Conservation (phyloP, 1,284 basidiomycete genomes). For the Coniferiporia weirii region DNA sequence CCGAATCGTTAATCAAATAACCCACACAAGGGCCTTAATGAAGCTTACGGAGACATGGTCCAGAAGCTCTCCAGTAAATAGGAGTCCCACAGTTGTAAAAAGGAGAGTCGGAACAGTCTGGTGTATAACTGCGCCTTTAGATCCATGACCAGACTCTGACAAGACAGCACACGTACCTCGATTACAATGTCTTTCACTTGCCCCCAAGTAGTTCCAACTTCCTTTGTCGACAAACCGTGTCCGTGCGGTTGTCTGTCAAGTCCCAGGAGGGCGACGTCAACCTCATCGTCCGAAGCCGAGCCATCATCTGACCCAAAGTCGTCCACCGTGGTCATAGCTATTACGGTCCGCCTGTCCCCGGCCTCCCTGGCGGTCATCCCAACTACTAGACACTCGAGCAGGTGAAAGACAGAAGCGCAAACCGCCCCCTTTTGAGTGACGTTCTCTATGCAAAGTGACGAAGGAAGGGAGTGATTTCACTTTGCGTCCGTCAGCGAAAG, state of each 20-base stretch:
- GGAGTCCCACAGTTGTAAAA: conserved; percentile 64
- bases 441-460: conserved; percentile 9
- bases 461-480: not conserved
- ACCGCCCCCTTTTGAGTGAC: conserved; percentile 2
- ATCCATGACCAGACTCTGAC: conserved; percentile 11
- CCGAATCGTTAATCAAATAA: conserved; percentile 2
- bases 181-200: conserved; percentile 56
- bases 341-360: conserved; percentile 1
- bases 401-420: not conserved
- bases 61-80: conserved; percentile 86
- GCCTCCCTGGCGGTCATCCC: conserved; percentile 2
- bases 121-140: not conserved
- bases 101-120: conserved; percentile 72
- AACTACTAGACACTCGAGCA: not conserved
- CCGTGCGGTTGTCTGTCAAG: conserved; percentile 12
- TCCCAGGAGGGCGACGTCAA: conserved; percentile 13
- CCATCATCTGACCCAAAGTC: conserved; percentile 15
- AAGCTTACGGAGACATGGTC: conserved; percentile 75
- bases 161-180: conserved; percentile 43
- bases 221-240: conserved; percentile 11
- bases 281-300: conserved; percentile 11
- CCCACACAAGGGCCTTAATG: not conserved
- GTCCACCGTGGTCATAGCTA: conserved; percentile 7
- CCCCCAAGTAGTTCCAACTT: conserved; percentile 34
- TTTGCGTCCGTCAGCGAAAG: not conserved